Conservation (phyloP, 768 basidiomycete genomes). For the Pleurotus sapidus region DNA sequence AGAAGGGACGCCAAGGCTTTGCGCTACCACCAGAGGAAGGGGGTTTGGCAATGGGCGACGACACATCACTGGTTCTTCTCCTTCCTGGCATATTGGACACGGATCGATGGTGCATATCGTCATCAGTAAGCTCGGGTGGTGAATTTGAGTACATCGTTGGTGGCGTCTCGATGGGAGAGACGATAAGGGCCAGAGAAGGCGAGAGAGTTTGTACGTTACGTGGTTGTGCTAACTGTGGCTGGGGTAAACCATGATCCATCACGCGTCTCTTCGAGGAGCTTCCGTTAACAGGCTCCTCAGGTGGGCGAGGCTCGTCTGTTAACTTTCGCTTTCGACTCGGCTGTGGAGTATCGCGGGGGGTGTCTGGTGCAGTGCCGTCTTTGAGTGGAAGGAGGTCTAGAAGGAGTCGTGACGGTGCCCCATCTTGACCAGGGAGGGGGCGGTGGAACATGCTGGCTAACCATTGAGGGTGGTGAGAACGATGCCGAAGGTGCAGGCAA, state of each 20-base stretch:
- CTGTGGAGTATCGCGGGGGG: constrained; percentile 30
- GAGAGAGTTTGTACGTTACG: constrained; percentile 48
- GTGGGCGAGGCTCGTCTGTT: constrained; percentile 29
- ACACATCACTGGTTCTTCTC: not conserved
- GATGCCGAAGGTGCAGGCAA: constrained; percentile 8
- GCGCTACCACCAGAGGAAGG: not conserved
- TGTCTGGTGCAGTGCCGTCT: constrained; percentile 32
- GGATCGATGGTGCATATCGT: not conserved
- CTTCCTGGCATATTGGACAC: not conserved
- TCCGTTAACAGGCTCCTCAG: constrained; percentile 19
- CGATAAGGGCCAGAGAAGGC: constrained; percentile 62
- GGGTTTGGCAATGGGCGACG: not conserved
- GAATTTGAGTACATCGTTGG: constrained; percentile 15
- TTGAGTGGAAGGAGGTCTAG: constrained; percentile 42
- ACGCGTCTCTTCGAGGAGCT: constrained; percentile 13
- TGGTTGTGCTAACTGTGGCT: constrained; percentile 24
- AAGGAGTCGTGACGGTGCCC: constrained; percentile 44
- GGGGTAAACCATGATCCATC: constrained; percentile 7
- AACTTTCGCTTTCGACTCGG: constrained; percentile 47
- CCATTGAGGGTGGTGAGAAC: constrained; percentile 1
- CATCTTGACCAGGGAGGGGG: constrained; percentile 48
- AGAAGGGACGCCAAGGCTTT: constrained; percentile 3
- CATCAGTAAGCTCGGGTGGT: not conserved
- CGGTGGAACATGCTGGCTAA: constrained; percentile 15
- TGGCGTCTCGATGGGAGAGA: constrained; percentile 50